phyloP scores from a whole-genome alignment of 371 early-diverging fungal genomes.

The Rhizopus sp. region DNA sequence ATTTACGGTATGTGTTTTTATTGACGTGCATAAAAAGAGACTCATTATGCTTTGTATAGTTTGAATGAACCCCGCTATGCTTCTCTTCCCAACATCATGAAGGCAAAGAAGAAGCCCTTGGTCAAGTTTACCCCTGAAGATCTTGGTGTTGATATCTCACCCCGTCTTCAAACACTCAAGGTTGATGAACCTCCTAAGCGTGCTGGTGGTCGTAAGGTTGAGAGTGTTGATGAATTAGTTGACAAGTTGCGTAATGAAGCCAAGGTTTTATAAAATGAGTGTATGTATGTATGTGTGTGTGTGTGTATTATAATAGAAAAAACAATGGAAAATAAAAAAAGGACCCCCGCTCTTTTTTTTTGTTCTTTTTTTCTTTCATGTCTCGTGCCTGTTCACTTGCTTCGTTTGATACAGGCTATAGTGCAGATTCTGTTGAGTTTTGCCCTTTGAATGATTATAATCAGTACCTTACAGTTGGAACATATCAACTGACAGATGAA shows the following conservation, averaged over 20 bases:
- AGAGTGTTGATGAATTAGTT: constrained; percentile 90
- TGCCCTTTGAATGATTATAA: constrained; percentile 59
- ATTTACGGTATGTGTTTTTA: constrained; percentile 74
- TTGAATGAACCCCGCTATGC: constrained; percentile 97
- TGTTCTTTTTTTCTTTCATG: not conserved
- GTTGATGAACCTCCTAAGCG: constrained; percentile 95
- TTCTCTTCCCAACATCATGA: constrained; percentile 95
- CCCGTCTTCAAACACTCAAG: constrained; percentile 82
- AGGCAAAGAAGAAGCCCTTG: constrained; percentile 99
- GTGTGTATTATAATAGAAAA: too few relatives aligned
- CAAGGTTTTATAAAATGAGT: constrained; percentile 47
- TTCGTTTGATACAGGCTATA: constrained; percentile 74
- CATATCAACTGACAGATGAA: constrained; percentile 72
- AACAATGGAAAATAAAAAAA: too few relatives aligned
- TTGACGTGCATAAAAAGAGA: constrained; percentile 2
- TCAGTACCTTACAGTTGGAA: constrained; percentile 70
- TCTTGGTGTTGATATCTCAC: constrained; percentile 84
- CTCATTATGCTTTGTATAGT: constrained; percentile 35
- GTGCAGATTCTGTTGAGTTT: constrained; percentile 84
- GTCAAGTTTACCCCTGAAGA: constrained; percentile 78
- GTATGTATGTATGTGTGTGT: not conserved
- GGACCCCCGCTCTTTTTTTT: not conserved
- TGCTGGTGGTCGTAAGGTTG: constrained; percentile 92
- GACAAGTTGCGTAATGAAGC: constrained; percentile 82
- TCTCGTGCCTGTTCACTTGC: constrained; percentile 31